Evolutionary conservation across 306 rosid species (phyloP).

Genomic region (Lablab purpureus): DNA sequence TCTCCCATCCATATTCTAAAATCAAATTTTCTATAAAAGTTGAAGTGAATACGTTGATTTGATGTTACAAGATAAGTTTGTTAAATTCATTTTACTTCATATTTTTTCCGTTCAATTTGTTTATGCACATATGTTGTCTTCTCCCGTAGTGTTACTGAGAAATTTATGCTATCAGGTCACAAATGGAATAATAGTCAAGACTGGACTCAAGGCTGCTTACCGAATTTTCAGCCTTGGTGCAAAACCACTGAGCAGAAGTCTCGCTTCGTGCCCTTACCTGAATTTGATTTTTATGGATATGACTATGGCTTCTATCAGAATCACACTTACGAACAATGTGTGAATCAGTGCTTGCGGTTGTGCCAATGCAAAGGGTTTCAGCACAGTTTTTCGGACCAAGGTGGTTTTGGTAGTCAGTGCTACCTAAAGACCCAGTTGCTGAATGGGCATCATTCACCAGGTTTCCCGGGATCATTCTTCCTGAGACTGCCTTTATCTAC

Average conservation of each 20-base stretch:
- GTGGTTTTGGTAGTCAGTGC: not conserved
- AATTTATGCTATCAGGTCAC: not conserved
- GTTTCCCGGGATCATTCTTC: not conserved
- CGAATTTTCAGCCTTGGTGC: conserved; percentile 39
- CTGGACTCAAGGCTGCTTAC: conserved; percentile 39
- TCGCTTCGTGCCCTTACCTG: not conserved
- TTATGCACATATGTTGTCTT: not conserved
- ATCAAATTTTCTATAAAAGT: not conserved
- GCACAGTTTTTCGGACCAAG: not conserved
- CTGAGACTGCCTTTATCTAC: conserved; percentile 6
- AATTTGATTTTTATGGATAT: conserved; percentile 28
- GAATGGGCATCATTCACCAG: not conserved
- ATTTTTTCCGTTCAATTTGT: no score
- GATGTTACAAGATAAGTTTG: not conserved
- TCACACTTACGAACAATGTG: conserved; percentile 15
- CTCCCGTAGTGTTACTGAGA: not conserved
- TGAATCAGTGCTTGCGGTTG: not conserved
- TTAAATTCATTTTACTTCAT: not conserved
- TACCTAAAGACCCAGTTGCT: conserved; percentile 28
- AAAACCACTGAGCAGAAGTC: not conserved
- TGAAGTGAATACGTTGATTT: no score
- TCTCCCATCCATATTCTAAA: not conserved
- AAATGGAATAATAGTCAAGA: not conserved
- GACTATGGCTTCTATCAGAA: not conserved
- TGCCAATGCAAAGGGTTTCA: conserved; percentile 34